phyloP scores from a whole-genome alignment of 2,329 filamentous ascomycete species.

The Penicillium sclerotigenum region DNA sequence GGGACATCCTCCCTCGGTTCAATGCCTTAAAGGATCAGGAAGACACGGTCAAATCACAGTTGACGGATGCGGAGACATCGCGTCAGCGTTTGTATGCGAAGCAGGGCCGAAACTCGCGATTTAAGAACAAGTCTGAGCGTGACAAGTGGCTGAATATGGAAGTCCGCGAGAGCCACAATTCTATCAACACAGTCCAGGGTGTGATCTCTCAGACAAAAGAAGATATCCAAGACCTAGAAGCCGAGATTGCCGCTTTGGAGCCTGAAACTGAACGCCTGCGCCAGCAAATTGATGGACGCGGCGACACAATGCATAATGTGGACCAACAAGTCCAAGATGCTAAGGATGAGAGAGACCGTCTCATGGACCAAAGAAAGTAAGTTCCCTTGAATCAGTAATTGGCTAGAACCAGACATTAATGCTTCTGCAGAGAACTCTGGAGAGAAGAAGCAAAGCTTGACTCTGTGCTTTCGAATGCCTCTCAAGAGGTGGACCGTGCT shows the following conservation, averaged over 20 bases:
- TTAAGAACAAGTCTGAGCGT: constrained; percentile 81
- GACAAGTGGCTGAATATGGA: constrained; percentile 78
- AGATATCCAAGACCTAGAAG: constrained; percentile 70
- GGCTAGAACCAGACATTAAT: constrained; percentile 3
- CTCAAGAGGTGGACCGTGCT: constrained; percentile 71
- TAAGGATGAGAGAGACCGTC: constrained; percentile 71
- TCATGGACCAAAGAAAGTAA: constrained; percentile 79
- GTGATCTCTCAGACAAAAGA: constrained; percentile 81
- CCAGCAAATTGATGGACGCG: constrained; percentile 72
- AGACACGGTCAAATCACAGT: constrained; percentile 63
- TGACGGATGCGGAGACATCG: constrained; percentile 72
- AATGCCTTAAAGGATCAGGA: constrained; percentile 71
- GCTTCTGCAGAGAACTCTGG: constrained; percentile 58
- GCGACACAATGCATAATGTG: constrained; percentile 68
- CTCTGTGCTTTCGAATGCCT: constrained; percentile 70
- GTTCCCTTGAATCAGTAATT: constrained; percentile 11
- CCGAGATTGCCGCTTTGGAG: constrained; percentile 69
- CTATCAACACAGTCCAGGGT: constrained; percentile 75
- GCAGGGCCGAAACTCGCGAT: constrained; percentile 82
- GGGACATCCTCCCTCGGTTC: constrained; percentile 72
- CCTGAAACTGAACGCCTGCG: constrained; percentile 68
- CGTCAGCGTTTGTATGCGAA: constrained; percentile 83
- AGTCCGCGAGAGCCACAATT: constrained; percentile 73
- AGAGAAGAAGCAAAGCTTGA: constrained; percentile 86
- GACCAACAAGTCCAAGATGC: constrained; percentile 72